Evolutionary conservation across 2,329 filamentous ascomycete species (phyloP).

Genomic region (Aureobasidium sp.): DNA sequence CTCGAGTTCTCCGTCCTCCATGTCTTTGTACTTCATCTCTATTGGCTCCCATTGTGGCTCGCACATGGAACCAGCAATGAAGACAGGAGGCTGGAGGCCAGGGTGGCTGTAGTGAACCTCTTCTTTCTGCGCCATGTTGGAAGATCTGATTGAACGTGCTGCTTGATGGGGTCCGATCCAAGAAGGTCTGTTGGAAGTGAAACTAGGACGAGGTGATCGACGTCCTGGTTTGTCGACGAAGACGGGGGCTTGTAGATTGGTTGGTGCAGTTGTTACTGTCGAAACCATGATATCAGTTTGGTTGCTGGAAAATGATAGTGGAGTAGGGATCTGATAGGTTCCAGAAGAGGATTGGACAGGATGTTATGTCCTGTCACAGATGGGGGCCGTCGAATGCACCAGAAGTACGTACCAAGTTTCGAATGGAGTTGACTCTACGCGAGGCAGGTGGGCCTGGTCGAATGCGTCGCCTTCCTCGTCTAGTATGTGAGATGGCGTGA

Average conservation of each 20-base stretch:
- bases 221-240: not conserved
- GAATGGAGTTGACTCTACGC: not conserved
- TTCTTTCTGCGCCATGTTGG: constrained; percentile 31
- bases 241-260: constrained; percentile 2
- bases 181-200: constrained; percentile 11
- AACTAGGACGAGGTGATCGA: not conserved
- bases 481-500: constrained; percentile 3
- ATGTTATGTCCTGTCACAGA: not conserved
- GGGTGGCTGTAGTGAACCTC: constrained; percentile 54
- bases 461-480: constrained; percentile 2
- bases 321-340: not conserved
- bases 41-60: constrained; percentile 57
- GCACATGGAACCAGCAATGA: constrained; percentile 61
- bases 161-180: constrained; percentile 13
- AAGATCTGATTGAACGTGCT: not conserved
- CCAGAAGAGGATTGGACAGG: not conserved
- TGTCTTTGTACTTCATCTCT: constrained; percentile 52
- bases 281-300: constrained; percentile 2
- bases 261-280: not conserved
- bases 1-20: constrained; percentile 42
- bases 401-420: not conserved
- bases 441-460: constrained; percentile 6
- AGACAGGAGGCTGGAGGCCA: constrained; percentile 58
- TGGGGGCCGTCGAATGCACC: not conserved
- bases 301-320: not conserved